Base-by-base conservation (phyloP, 192 early-diverging fungal genomes). In the Backusella tuberculispora region DNA sequence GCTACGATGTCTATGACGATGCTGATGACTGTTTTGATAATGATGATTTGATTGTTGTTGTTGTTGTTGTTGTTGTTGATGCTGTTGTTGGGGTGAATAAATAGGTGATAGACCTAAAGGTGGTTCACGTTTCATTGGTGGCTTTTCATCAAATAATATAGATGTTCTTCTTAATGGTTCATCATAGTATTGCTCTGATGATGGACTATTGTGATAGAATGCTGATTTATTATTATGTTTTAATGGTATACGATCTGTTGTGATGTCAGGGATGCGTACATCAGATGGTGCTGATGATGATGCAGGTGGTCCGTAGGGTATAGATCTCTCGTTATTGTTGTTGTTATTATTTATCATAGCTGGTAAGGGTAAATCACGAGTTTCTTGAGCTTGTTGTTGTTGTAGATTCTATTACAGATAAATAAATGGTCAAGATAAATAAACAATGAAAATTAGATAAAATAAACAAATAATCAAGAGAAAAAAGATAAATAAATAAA, bases 241-340 rank as follows among this genome's bases (percentile, higher is more conserved):
- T 26, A 60, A 26, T 60, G 53, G 53, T 60, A 60, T 60, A 60
- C 53, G 53, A 60, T 60, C 53, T 24, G 53, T 60, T 60, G 53
- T 60, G 45, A 80, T 80, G 60, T 80, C 74, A 19, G 79, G 74
- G 53, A 80, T 76, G 37, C 74, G 69, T 10, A 76, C 70, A 73
- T 80, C 74, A 41, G 71, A 53, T 44, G 56, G 6, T 15, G 53
- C 21, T 60, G 53, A 3, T 60, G 53, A 60, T 60, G 53, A 34
- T 34, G 29, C 29, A 34, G 29, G 29, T 34, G 29, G 29, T 60
- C 53, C 21, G 53, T 60, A 60, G 53, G 53, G 24, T 60, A 60
- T 26, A 9, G 53, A 60, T 26, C 53, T 60, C 26, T 60, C 53
- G 26, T 60, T 60, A 14, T 46, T 45, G 44, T 45, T 45, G 2